Base-by-base conservation (phyloP, 805 yeast genomes). In the Myxozyma mucilagina region DNA sequence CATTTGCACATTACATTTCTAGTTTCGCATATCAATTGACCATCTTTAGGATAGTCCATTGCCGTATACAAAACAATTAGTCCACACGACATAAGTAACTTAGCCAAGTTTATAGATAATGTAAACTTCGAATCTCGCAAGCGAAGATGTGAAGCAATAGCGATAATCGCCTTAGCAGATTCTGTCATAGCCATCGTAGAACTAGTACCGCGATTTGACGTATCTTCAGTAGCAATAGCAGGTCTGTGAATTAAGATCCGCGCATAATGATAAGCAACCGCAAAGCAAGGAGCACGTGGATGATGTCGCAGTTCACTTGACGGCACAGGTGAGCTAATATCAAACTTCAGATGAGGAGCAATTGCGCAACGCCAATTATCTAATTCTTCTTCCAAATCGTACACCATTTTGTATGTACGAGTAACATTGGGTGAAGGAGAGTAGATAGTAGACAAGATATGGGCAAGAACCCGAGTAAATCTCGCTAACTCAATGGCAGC, bases 41-140 rank as follows among this genome's bases (percentile, higher is more conserved):
- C 96, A 42, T 91, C 90, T 70, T 89, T 84, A 1, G 89, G 85
- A 70, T 89, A 90, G 64, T 90, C 97, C 58, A 91, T 76, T 0
- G 90, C 83, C 14, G 96, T 91, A 64, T 69, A 74, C 31, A 75
- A 60, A 32, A 74, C 66, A 36, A 73, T 58, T 9, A 73, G 54
- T 38, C 73, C 69, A 24, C 65, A 56, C 16, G 64, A 57, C 5
- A 71, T 57, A 13, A 66, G 57, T 9, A 63, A 45, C 43, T 72
- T 60, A 0, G 74, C 57, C 41, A 67, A 66, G 59, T 69, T 70
- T 36, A 72, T 42, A 29, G 73, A 71, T 11, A 75, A 56, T 8
- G 75, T 71, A 59, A 73, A 61, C 14, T 64, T 54, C 7, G 69
- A 64, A 16, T 62, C 57, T 4, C 73, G 65, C 1, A 59, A 56